phyloP scores from a whole-genome alignment of 129 eudicot species.

The Artemisia tridentata region DNA sequence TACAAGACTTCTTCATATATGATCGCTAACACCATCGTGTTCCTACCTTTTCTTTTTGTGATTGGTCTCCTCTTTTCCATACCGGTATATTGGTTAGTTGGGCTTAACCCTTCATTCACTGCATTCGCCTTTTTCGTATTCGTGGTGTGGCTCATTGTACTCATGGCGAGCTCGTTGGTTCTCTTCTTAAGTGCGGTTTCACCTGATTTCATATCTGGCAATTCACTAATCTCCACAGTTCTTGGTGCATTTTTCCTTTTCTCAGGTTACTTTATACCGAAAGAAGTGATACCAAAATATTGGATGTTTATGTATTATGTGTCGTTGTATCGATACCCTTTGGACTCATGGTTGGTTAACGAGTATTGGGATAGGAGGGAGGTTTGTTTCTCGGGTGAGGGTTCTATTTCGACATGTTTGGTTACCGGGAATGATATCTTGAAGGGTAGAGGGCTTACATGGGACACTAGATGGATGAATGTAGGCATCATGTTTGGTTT shows the following conservation, averaged over 20 bases:
- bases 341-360: constrained; percentile 74
- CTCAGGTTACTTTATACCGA: constrained; percentile 94
- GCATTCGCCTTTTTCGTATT: constrained; percentile 71
- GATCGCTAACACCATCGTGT: constrained; percentile 85
- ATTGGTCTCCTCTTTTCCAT: constrained; percentile 74
- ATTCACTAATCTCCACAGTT: constrained; percentile 81
- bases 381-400: constrained; percentile 56
- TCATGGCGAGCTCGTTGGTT: constrained; percentile 95
- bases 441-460: constrained; percentile 71
- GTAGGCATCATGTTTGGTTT: constrained; percentile 88
- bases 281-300: constrained; percentile 77
- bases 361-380: constrained; percentile 81
- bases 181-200: constrained; percentile 85
- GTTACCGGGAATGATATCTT: constrained; percentile 71
- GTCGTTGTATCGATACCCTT: constrained; percentile 83
- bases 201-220: constrained; percentile 91
- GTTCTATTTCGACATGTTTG: constrained; percentile 42
- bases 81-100: constrained; percentile 91
- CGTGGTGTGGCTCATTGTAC: constrained; percentile 83
- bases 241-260: constrained; percentile 93
- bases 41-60: constrained; percentile 74
- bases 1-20: constrained; percentile 83
- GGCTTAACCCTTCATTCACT: constrained; percentile 62
- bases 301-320: constrained; percentile 98
- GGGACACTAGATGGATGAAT: constrained; percentile 83